These are phyloP conservation scores for Vitis rotundifolia DNA, from an alignment of 164 flowering plant genomes.

Conservation along the genomic window DNA sequence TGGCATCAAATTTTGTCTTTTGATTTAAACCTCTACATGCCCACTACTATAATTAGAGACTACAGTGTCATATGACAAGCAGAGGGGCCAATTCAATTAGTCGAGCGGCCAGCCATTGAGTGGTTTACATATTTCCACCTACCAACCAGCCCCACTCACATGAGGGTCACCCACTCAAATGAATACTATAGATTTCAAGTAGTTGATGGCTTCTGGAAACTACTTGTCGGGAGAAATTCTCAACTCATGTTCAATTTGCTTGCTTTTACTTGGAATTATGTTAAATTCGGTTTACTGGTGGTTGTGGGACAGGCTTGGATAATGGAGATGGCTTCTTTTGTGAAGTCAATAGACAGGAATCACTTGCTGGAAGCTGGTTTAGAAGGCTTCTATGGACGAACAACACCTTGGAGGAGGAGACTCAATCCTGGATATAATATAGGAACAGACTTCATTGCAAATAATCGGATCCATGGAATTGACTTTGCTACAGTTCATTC, in stretches of 20 bases:
- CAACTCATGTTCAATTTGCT: neutral
- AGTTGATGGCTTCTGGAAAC: no score
- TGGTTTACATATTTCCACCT: no score
- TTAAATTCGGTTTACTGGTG: neutral
- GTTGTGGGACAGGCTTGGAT: constrained; percentile 55
- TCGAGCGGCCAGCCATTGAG: no score
- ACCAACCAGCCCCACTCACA: no score
- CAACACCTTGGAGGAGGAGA: constrained; percentile 43
- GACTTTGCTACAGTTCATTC: constrained; percentile 74
- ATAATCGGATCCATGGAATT: constrained; percentile 53
- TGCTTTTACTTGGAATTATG: neutral
- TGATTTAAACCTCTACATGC: no score
- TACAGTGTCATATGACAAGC: no score
- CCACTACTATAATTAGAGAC: no score
- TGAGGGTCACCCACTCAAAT: no score
- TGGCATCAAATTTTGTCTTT: no score
- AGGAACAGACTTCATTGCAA: constrained; percentile 76
- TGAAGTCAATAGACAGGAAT: constrained; percentile 69
- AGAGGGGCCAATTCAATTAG: no score
- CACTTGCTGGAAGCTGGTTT: constrained; percentile 74
- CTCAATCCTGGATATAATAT: constrained; percentile 48
- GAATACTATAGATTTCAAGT: no score
- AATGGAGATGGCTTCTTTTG: constrained; percentile 64
- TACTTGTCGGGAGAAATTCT: neutral
- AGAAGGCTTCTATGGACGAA: constrained; percentile 71